Percentiles rank a stretch among this genome's conserved stretches.
These are phyloP conservation scores for Petunia secreta DNA, from an alignment of 257 asterid species.

Conservation along the genomic window DNA sequence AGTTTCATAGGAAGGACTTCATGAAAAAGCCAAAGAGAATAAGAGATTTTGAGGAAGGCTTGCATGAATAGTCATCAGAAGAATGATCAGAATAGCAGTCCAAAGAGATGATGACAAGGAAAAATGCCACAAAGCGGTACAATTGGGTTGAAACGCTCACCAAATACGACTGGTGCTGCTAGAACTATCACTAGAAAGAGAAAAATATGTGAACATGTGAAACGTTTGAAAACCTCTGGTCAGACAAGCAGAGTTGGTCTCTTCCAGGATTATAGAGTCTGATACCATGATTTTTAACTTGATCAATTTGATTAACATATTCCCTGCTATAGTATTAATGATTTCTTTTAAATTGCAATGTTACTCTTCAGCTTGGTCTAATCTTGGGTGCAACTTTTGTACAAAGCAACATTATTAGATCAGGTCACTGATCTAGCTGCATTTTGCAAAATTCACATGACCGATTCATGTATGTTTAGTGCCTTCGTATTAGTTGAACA, in stretches of 20 bases:
- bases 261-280: background rate
- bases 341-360: conserved; percentile 5
- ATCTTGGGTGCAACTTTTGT: background rate
- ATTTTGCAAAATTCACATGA: background rate
- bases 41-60: background rate
- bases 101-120: background rate
- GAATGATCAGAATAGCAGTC: conserved; percentile 16
- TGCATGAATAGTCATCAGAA: background rate
- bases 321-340: background rate
- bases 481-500: background rate
- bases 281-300: background rate
- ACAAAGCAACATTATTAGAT: background rate
- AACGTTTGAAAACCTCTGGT: background rate
- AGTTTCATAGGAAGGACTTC: background rate
- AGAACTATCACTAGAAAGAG: background rate
- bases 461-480: background rate
- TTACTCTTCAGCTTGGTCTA: conserved; percentile 12
- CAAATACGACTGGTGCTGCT: background rate
- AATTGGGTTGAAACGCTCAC: background rate
- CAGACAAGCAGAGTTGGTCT: background rate
- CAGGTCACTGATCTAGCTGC: conserved; percentile 1
- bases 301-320: conserved; percentile 3
- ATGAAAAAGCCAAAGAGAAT: background rate
- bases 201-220: conserved; percentile 3
- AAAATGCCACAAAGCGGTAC: background rate